A percentile compares a stretch with the other conserved stretches of the same genome.
Conservation (phyloP, 192 early-diverging fungal species). For the Geranomyces variabilis region DNA sequence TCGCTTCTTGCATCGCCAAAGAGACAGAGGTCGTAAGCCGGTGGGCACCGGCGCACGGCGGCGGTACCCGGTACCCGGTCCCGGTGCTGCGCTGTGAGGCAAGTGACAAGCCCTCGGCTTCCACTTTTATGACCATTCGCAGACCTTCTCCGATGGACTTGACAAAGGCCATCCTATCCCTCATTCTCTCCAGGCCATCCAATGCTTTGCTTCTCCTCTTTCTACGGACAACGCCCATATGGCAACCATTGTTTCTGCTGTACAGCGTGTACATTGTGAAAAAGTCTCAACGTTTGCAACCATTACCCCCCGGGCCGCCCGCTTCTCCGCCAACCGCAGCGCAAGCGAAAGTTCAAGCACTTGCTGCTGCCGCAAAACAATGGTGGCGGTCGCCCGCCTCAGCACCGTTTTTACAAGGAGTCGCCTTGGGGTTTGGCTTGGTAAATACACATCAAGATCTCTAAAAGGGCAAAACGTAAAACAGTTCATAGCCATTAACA, state of each 20-base stretch:
- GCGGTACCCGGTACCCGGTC: no score
- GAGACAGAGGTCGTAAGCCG: no score
- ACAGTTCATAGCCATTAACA: no score
- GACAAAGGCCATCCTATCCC: neutral
- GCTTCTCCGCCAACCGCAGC: neutral
- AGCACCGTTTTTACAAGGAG: neutral
- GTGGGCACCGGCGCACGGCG: no score
- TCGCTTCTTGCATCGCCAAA: no score
- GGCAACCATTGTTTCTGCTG: neutral
- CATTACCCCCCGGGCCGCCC: neutral
- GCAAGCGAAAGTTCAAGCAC: neutral
- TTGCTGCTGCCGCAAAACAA: neutral
- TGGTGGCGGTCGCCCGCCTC: neutral
- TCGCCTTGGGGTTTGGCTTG: neutral
- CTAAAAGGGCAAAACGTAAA: no score
- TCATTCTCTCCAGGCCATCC: conserved; percentile 4
- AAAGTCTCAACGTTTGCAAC: neutral
- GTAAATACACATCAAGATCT: no score
- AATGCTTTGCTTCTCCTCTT: conserved; percentile 6
- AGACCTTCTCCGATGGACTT: neutral
- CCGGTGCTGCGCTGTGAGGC: no score
- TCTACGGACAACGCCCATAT: conserved; percentile 4
- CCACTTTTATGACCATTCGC: no score
- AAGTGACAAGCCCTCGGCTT: no score
- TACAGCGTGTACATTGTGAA: neutral